Conservation (phyloP, 176 grass and related monocot genomes). For the Rhynchospora tenuis region DNA sequence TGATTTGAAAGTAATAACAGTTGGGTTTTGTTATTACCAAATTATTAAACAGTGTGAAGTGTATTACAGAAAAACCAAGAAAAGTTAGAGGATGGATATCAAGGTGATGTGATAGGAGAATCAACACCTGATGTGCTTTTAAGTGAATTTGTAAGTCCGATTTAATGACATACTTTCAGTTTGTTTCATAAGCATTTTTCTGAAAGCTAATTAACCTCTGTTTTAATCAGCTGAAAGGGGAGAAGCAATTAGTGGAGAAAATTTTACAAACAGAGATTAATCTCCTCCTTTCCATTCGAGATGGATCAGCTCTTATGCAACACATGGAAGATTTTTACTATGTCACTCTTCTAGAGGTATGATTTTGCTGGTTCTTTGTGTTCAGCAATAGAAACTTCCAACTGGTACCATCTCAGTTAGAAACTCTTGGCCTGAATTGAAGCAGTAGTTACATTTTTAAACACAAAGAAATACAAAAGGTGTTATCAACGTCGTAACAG, state of each 20-base stretch:
- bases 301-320: constrained; percentile 97
- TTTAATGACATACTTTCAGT: not conserved
- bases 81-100: constrained; percentile 50
- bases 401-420: not conserved
- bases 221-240: constrained; percentile 79
- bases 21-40: not conserved
- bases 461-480: not conserved
- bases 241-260: constrained; percentile 87
- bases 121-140: constrained; percentile 78
- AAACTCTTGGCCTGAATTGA: not conserved
- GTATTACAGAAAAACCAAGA: constrained; percentile 45
- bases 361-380: not conserved
- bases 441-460: not conserved
- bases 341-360: constrained; percentile 91
- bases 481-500: not conserved
- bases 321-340: constrained; percentile 99
- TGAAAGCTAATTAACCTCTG: constrained; percentile 20
- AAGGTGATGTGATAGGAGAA: constrained; percentile 77
- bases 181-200: not conserved
- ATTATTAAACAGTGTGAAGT: not conserved
- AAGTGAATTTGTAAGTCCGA: constrained; percentile 80
- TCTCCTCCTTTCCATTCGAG: constrained; percentile 78
- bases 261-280: constrained; percentile 91
- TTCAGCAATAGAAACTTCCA: not conserved
- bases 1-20: not conserved